phyloP scores from a whole-genome alignment of 805 yeast genomes.

The Komagataella mondaviorum region DNA sequence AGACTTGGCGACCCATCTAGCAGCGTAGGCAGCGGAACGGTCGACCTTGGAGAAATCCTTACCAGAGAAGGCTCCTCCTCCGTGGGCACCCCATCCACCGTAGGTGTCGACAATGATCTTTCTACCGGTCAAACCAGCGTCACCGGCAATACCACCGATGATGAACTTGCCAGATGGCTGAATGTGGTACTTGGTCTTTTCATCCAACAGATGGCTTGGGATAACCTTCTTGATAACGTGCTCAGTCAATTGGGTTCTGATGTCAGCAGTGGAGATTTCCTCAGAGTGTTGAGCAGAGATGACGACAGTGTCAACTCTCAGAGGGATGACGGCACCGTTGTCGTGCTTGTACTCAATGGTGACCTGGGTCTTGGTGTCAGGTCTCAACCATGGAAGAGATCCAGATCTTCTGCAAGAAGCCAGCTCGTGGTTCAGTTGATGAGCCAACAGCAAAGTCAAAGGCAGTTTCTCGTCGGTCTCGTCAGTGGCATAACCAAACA shows the following conservation, averaged over 20 bases:
- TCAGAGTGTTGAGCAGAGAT: constrained; percentile 98
- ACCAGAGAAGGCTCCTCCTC: constrained; percentile 99
- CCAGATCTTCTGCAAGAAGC: constrained; percentile 98
- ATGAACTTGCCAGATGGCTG: constrained; percentile 99
- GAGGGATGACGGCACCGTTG: constrained; percentile 89
- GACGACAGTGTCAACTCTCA: constrained; percentile 95
- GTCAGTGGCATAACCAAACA: constrained; percentile 99
- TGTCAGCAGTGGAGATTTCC: constrained; percentile 83
- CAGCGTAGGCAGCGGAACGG: constrained; percentile 99
- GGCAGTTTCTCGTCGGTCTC: constrained; percentile 98
- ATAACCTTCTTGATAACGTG: constrained; percentile 87
- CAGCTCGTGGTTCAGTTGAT: constrained; percentile 91
- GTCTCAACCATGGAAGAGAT: constrained; percentile 91
- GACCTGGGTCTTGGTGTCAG: constrained; percentile 99
- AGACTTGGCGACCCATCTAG: constrained; percentile 99
- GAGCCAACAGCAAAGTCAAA: constrained; percentile 85
- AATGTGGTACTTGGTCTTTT: constrained; percentile 91
- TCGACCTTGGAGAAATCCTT: constrained; percentile 99
- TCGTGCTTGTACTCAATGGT: constrained; percentile 93
- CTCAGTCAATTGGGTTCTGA: constrained; percentile 64
- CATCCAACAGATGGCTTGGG: constrained; percentile 84
- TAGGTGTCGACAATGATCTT: constrained; percentile 98
- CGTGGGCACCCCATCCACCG: constrained; percentile 99
- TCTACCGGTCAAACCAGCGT: constrained; percentile 99
- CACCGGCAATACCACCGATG: constrained; percentile 99